These are phyloP conservation scores for Pyricularia pennisetigena DNA, from an alignment of 2,329 filamentous ascomycete species.

Conservation along the genomic window DNA sequence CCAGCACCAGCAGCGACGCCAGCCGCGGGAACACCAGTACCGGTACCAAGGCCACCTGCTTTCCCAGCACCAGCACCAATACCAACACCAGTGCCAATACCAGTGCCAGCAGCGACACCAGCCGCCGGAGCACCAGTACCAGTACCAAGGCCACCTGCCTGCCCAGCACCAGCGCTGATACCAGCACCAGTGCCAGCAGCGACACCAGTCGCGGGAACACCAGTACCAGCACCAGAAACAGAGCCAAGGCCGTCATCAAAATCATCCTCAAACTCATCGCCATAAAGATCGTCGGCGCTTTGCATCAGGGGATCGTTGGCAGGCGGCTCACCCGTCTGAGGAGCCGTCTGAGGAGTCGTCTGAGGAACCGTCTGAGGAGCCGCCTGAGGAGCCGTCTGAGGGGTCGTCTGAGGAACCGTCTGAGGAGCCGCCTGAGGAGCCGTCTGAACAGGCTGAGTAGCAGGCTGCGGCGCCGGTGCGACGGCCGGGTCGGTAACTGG, in stretches of 20 bases:
- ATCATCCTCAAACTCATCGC: neutral
- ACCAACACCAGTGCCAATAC: neutral
- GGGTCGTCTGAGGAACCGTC: neutral
- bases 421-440: neutral
- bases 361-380: neutral
- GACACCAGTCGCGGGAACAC: neutral
- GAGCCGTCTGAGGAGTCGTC: neutral
- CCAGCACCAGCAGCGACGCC: too few relatives aligned
- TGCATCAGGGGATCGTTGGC: neutral
- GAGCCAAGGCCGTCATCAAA: neutral
- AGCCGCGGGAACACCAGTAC: neutral
- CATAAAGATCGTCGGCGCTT: neutral
- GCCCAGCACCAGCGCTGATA: neutral
- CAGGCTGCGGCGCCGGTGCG: neutral
- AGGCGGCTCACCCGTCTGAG: neutral
- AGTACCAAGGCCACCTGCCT: neutral
- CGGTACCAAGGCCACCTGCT: too few relatives aligned
- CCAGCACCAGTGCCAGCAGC: neutral
- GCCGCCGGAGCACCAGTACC: neutral
- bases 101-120: neutral
- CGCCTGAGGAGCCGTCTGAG: neutral
- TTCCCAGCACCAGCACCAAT: neutral
- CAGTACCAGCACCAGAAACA: neutral
- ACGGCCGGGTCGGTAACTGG: neutral
- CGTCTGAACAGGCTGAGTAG: neutral